phyloP scores from a whole-genome alignment of 768 basidiomycete genomes.

The Lactarius evosmus region DNA sequence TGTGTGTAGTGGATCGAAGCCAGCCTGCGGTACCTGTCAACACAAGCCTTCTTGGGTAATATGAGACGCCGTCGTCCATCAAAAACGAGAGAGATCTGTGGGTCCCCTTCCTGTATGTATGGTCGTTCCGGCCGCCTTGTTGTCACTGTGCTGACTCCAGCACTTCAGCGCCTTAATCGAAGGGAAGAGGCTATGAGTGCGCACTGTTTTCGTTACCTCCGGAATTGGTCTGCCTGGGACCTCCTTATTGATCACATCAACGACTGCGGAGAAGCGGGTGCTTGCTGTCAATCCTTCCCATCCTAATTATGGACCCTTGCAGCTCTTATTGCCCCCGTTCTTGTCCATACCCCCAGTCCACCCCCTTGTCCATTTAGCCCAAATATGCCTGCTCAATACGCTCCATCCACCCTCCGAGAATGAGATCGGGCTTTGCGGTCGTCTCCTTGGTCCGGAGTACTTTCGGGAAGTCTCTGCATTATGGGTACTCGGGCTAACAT shows the following conservation, averaged over 20 bases:
- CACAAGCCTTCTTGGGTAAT: constrained; percentile 50
- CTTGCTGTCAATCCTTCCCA: not conserved
- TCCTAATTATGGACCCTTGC: constrained; percentile 11
- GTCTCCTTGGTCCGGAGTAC: constrained; percentile 61
- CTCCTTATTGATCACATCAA: constrained; percentile 26
- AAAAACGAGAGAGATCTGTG: constrained; percentile 68
- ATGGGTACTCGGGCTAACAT: constrained; percentile 84
- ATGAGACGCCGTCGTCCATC: constrained; percentile 46
- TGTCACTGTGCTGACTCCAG: constrained; percentile 10
- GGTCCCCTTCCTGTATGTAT: constrained; percentile 79
- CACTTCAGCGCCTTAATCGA: constrained; percentile 62
- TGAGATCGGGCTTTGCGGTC: constrained; percentile 78
- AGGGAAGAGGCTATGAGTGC: constrained; percentile 86
- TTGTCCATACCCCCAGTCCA: constrained; percentile 50
- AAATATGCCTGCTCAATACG: constrained; percentile 89
- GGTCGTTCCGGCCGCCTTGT: not conserved
- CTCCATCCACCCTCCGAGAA: constrained; percentile 86
- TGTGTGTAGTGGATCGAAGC: constrained; percentile 59
- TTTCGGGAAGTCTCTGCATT: constrained; percentile 80
- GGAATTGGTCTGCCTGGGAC: constrained; percentile 28
- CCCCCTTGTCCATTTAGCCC: constrained; percentile 66
- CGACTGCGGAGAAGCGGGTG: constrained; percentile 25
- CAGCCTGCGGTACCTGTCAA: constrained; percentile 70
- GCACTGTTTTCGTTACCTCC: constrained; percentile 54
- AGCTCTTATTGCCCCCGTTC: constrained; percentile 45